Evolutionary conservation across 192 early-diverging fungal species (phyloP), one percentile per base, ranked within the genome.

Genomic region (Coemansia sp.): DNA sequence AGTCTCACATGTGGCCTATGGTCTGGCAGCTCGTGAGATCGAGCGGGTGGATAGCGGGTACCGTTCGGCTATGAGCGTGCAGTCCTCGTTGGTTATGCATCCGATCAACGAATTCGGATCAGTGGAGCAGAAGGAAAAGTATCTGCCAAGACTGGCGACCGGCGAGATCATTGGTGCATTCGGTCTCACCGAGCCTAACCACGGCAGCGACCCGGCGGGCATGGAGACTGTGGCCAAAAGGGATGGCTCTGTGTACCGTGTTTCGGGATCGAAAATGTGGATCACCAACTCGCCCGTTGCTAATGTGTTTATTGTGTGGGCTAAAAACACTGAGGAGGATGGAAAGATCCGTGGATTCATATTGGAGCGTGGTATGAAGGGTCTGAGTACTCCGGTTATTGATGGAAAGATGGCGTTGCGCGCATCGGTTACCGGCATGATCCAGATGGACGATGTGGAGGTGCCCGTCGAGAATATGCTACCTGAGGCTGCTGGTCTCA

Each of bases 251-350:
- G 92, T 89, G 76, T 94, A 89, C 77, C 88, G 98, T 6, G 65
- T 99, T 38, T 93, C 89, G 63, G 97, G 97, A 5, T 87, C 90
- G 85, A 99, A 99, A 86, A 98, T 94, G 57, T 99, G 97, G 97
- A 99, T 97, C 80, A 97, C 97, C 67, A 99, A 99, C 88, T 95
- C 95, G 40, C 97, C 97, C 12, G 92, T 99, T 57, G 97, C 97
- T 49, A 96, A 98, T 63, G 91, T 98, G 29, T 97, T 97, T 87
- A 87, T 99, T 29, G 87, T 99, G 27, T 99, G 97, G 97, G 97
- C 95, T 38, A 97, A 95, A 84, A 88, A 88, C 51, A 73, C 72
- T 51, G 77, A 82, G 36, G 93, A 94, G 6, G 91, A 93, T 73
- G 91, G 89, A 66, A 88, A 89, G 74, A 98, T 99, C 74, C 90